Conservation (phyloP, 176 grass and related monocot genomes). For the Typha latifolia region DNA sequence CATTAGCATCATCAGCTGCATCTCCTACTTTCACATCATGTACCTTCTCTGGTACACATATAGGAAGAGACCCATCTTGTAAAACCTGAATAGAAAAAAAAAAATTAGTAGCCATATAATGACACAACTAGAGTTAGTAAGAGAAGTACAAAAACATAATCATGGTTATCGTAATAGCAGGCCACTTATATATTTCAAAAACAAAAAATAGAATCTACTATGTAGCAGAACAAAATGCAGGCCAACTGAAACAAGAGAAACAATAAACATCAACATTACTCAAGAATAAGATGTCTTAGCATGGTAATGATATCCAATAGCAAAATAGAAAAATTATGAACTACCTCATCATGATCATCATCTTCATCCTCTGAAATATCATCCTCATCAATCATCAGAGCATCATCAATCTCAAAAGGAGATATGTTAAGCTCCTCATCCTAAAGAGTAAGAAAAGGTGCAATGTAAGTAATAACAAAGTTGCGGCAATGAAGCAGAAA, state of each 20-base stretch:
- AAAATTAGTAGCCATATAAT: no score
- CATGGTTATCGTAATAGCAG: no score
- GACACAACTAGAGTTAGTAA: not conserved
- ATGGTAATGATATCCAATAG: not conserved
- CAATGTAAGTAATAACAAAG: not conserved
- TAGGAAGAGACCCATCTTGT: constrained; percentile 52
- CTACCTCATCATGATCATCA: constrained; percentile 53
- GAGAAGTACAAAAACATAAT: no score
- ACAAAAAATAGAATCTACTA: no score
- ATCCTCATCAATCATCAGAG: constrained; percentile 77
- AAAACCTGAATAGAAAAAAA: constrained; percentile 35
- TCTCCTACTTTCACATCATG: constrained; percentile 81
- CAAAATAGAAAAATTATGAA: not conserved
- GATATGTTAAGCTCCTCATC: constrained; percentile 62
- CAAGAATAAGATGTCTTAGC: not conserved
- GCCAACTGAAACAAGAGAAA: constrained; percentile 8
- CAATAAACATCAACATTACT: not conserved
- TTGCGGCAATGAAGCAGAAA: not conserved
- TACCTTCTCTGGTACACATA: constrained; percentile 49
- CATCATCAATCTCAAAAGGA: constrained; percentile 68
- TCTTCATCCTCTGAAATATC: constrained; percentile 80
- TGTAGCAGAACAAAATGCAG: no score
- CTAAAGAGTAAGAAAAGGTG: constrained; percentile 18
- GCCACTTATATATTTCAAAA: no score
- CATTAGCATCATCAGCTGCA: constrained; percentile 39